Percentiles rank a stretch among this genome's conserved stretches.
Conservation (phyloP, 2,329 filamentous ascomycete species). For the Colletotrichum zoysiae region DNA sequence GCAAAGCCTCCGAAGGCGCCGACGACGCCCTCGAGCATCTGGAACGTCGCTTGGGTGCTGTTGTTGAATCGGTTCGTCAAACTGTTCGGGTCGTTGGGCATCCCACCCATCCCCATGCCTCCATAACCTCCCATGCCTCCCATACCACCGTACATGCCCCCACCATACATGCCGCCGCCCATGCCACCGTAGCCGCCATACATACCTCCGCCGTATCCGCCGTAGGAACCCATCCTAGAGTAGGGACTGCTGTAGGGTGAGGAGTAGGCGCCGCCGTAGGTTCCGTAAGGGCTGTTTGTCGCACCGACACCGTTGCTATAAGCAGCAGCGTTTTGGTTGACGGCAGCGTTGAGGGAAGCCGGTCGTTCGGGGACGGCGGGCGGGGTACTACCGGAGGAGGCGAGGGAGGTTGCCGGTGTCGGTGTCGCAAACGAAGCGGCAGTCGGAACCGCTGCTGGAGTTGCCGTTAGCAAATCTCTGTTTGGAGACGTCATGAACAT, state of each 20-base stretch:
- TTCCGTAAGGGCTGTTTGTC: slow-evolving; percentile 60
- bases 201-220: slow-evolving; percentile 56
- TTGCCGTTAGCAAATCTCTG: slow-evolving; percentile 33
- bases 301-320: slow-evolving; percentile 69
- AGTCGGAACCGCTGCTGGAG: slow-evolving; percentile 50
- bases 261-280: slow-evolving; percentile 54
- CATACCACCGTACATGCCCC: slow-evolving; percentile 48
- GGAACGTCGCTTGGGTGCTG: slow-evolving; percentile 95
- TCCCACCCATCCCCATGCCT: slow-evolving; percentile 59
- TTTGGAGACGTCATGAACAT: slow-evolving; percentile 18
- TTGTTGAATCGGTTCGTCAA: slow-evolving; percentile 96
- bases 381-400: slow-evolving; percentile 56
- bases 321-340: slow-evolving; percentile 88
- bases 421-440: slow-evolving; percentile 57
- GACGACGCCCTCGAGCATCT: slow-evolving; percentile 97
- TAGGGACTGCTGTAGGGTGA: slow-evolving; percentile 51
- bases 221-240: slow-evolving; percentile 64
- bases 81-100: slow-evolving; percentile 91
- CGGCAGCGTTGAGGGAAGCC: slow-evolving; percentile 79
- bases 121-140: slow-evolving; percentile 51
- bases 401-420: slow-evolving; percentile 55
- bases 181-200: slow-evolving; percentile 58
- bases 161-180: slow-evolving; percentile 54
- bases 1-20: slow-evolving; percentile 97
- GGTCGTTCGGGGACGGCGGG: slow-evolving; percentile 87